Percentiles rank a stretch among this genome's conserved stretches.
These are phyloP conservation scores for Leptographium procerum DNA, from an alignment of 2,329 filamentous ascomycete species.

Conservation along the genomic window DNA sequence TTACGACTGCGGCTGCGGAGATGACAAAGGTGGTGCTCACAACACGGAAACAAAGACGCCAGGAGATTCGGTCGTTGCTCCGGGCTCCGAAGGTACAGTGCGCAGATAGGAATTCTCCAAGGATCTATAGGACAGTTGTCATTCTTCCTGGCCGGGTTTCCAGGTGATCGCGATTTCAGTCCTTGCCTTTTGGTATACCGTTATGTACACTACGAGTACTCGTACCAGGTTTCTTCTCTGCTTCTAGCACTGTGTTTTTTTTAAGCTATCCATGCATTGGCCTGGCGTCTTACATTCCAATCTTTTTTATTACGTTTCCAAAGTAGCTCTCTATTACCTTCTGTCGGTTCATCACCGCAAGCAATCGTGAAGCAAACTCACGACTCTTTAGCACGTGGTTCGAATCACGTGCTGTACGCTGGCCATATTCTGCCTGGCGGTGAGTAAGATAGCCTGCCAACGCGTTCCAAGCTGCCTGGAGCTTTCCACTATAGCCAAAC, in stretches of 20 bases:
- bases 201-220: background rate
- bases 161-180: background rate
- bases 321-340: too few relatives aligned
- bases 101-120: background rate
- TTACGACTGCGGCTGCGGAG: slow-evolving; percentile 61
- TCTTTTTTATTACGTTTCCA: too few relatives aligned
- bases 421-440: slow-evolving; percentile 10
- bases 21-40: slow-evolving; percentile 43
- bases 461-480: slow-evolving; percentile 13
- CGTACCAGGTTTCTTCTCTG: background rate
- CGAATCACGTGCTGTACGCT: slow-evolving; percentile 4
- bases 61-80: background rate
- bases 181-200: background rate
- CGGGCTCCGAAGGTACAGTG: background rate
- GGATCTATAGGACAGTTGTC: background rate
- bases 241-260: background rate
- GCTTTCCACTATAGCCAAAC: background rate
- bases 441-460: slow-evolving; percentile 7
- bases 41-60: slow-evolving; percentile 12
- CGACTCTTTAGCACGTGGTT: background rate
- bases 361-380: too few relatives aligned
- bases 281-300: background rate
- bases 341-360: too few relatives aligned
- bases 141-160: background rate
- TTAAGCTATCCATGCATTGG: background rate